These are phyloP conservation scores for Urtica urens DNA, from an alignment of 306 rosid species.

Conservation along the genomic window DNA sequence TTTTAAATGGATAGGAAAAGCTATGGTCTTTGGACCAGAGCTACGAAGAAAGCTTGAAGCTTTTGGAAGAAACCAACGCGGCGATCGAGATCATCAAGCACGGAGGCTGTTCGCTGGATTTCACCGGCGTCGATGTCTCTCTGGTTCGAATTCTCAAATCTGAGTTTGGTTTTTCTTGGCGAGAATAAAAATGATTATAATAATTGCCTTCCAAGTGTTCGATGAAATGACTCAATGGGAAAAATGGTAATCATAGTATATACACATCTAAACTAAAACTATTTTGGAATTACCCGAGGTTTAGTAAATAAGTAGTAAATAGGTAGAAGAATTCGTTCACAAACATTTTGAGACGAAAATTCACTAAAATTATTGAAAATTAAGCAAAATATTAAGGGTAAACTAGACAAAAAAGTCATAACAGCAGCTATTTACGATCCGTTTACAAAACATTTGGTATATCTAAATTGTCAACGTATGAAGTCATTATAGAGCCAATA, in stretches of 20 bases:
- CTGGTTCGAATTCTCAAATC: slow-evolving; percentile 31
- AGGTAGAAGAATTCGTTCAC: no score
- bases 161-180: not conserved
- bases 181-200: no score
- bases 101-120: slow-evolving; percentile 56
- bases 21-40: slow-evolving; percentile 54
- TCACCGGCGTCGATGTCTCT: slow-evolving; percentile 46
- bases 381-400: no score
- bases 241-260: no score
- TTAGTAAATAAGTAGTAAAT: no score
- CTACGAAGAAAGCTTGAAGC: slow-evolving; percentile 59
- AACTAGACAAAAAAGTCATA: slow-evolving; percentile 9
- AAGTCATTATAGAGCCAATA: no score
- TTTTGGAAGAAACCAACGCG: slow-evolving; percentile 75
- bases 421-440: not conserved
- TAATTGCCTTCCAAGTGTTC: slow-evolving; percentile 20
- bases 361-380: no score
- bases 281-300: no score
- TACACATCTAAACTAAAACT: no score
- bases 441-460: no score
- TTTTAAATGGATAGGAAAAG: slow-evolving; percentile 36
- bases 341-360: no score
- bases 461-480: no score
- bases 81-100: slow-evolving; percentile 80
- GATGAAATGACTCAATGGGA: slow-evolving; percentile 21